Evolutionary conservation across 1,284 basidiomycete genomes (phyloP).

Genomic region (Schizophyllum commune): DNA sequence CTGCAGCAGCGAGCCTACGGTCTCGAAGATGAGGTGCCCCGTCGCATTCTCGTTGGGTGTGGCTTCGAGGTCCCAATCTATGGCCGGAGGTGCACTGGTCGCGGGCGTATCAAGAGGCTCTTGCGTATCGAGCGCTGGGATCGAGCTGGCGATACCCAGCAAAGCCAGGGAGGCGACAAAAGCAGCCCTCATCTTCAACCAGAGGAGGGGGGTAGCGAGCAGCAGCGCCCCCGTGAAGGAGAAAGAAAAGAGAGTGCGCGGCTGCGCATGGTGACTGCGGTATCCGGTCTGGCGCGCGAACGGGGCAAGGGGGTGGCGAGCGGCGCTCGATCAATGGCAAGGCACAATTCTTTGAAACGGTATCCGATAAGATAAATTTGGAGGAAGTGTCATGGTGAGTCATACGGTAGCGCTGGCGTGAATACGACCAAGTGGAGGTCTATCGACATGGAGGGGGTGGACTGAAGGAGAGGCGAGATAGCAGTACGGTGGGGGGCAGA

Average conservation of each 20-base stretch:
- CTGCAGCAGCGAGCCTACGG: constrained; percentile 33
- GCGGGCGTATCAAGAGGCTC: not conserved
- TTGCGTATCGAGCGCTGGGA: not conserved
- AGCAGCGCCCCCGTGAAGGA: not conserved
- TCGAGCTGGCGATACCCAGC: not conserved
- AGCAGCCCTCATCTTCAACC: not conserved
- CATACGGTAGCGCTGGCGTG: no score
- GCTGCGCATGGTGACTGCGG: not conserved
- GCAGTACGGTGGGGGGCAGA: no score
- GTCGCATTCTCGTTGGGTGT: constrained; percentile 23
- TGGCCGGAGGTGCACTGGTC: not conserved
- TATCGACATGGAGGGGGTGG: no score
- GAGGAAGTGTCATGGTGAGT: no score
- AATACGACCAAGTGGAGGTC: no score
- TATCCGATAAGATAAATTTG: not conserved
- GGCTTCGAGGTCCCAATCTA: constrained; percentile 14
- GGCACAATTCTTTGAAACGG: not conserved
- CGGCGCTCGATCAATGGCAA: not conserved
- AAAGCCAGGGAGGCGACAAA: not conserved
- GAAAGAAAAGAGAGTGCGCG: not conserved
- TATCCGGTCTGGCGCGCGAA: not conserved
- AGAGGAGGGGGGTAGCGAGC: no score
- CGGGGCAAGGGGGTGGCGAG: no score
- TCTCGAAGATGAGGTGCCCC: constrained; percentile 34
- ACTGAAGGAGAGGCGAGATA: no score